These are phyloP conservation scores for Lathyrus tuberosus DNA, from an alignment of 306 rosid species.

Conservation along the genomic window DNA sequence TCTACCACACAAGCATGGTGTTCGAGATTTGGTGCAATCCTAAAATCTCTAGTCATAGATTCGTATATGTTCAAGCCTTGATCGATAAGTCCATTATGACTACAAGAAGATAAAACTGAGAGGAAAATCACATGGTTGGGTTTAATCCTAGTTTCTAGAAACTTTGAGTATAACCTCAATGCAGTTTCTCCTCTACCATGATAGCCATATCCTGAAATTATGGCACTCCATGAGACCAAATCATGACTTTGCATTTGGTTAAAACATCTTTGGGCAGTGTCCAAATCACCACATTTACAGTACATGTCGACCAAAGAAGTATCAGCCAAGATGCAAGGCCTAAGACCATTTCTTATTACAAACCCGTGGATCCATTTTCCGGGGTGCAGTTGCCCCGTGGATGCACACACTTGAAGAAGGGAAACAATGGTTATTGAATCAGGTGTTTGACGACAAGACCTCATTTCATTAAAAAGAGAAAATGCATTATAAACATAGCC, in stretches of 20 bases:
- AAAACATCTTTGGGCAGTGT: conserved; percentile 66
- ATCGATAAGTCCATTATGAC: conserved; percentile 71
- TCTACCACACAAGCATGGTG: conserved; percentile 78
- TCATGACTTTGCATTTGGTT: conserved; percentile 56
- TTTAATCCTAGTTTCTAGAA: conserved; percentile 54
- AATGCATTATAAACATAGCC: conserved; percentile 58
- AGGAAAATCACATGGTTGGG: conserved; percentile 77
- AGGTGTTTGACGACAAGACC: conserved; percentile 53
- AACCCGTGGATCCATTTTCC: conserved; percentile 74
- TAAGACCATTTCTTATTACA: conserved; percentile 50
- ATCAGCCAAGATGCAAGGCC: conserved; percentile 66
- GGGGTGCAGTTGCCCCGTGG: conserved; percentile 63
- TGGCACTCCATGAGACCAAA: conserved; percentile 75
- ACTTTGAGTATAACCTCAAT: conserved; percentile 58
- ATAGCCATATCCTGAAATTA: conserved; percentile 71
- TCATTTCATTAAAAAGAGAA: conserved; percentile 63
- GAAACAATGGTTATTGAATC: conserved; percentile 73
- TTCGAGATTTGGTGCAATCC: conserved; percentile 63
- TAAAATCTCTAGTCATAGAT: conserved; percentile 65
- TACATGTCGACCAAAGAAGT: conserved; percentile 85
- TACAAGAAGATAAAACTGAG: conserved; percentile 72
- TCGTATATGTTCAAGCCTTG: conserved; percentile 66
- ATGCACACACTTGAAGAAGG: conserved; percentile 79
- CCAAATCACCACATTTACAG: conserved; percentile 74
- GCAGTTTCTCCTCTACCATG: conserved; percentile 73